Conservation (phyloP, 495 filamentous ascomycete species). For the Bombardia bombarda region DNA sequence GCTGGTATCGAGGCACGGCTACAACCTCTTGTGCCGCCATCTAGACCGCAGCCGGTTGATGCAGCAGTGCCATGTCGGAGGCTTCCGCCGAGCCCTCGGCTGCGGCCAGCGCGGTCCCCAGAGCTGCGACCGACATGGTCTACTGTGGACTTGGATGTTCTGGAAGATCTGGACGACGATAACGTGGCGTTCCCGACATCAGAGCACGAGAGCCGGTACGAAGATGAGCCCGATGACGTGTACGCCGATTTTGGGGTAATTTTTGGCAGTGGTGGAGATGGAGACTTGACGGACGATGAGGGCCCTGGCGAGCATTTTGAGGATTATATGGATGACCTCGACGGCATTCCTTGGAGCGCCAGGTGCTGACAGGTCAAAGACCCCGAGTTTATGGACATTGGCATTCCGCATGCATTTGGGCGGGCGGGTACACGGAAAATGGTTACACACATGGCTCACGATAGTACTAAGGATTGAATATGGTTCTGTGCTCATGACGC, state of each 20-base stretch:
- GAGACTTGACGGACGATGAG: slow-evolving; percentile 13
- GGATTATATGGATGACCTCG: slow-evolving; percentile 27
- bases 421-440: no score
- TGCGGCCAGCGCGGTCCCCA: slow-evolving; percentile 16
- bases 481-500: no score
- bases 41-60: slow-evolving; percentile 4
- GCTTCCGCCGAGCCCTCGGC: slow-evolving; percentile 15
- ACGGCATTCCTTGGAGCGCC: slow-evolving; percentile 27
- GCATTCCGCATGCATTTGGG: no score
- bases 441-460: no score
- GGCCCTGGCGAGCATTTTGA: slow-evolving; percentile 15
- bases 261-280: slow-evolving; percentile 27
- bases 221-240: slow-evolving; percentile 34
- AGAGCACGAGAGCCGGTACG: slow-evolving; percentile 36
- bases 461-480: no score
- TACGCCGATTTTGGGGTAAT: slow-evolving; percentile 42
- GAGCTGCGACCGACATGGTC: slow-evolving; percentile 15
- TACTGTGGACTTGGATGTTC: slow-evolving; percentile 8
- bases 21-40: slow-evolving; percentile 9
- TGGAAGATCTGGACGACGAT: slow-evolving; percentile 20
- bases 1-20: not conserved
- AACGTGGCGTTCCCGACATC: slow-evolving; percentile 36
- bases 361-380: slow-evolving; percentile 12
- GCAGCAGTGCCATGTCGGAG: slow-evolving; percentile 1
- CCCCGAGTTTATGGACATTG: no score